These are phyloP conservation scores for Mycosphaerella sp. DNA, from an alignment of 2,329 filamentous ascomycete genomes.

Conservation along the genomic window DNA sequence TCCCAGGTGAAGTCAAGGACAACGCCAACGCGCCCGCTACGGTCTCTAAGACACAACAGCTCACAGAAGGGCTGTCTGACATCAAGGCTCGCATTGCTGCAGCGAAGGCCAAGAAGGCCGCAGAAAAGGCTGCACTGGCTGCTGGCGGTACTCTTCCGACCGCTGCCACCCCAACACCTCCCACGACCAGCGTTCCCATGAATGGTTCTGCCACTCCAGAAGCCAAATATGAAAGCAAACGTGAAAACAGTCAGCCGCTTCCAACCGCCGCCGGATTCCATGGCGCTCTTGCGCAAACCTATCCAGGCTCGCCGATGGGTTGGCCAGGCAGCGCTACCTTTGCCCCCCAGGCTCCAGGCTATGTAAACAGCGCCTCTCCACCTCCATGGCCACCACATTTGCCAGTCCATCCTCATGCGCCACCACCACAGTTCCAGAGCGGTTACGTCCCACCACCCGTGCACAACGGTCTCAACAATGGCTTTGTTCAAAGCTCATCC, in stretches of 20 bases:
- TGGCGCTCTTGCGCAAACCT: background rate
- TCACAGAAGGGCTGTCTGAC: background rate
- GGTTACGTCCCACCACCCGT: background rate
- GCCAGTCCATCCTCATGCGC: background rate
- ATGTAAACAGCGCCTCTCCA: background rate
- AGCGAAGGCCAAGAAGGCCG: constrained; percentile 5
- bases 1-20: constrained; percentile 41
- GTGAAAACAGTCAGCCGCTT: background rate
- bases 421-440: background rate
- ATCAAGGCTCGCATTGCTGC: background rate
- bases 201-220: background rate
- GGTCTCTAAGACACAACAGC: background rate
- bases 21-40: background rate
- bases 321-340: background rate
- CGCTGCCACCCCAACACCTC: background rate
- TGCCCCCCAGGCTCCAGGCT: background rate
- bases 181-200: background rate
- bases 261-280: background rate
- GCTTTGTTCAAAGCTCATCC: background rate
- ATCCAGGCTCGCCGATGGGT: background rate
- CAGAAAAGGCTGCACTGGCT: constrained; percentile 5
- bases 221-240: background rate
- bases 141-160: background rate
- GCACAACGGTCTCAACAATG: background rate
- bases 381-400: background rate